Base-by-base conservation (phyloP, 108 stramenopile species). In the Conticribra weissflogii region DNA sequence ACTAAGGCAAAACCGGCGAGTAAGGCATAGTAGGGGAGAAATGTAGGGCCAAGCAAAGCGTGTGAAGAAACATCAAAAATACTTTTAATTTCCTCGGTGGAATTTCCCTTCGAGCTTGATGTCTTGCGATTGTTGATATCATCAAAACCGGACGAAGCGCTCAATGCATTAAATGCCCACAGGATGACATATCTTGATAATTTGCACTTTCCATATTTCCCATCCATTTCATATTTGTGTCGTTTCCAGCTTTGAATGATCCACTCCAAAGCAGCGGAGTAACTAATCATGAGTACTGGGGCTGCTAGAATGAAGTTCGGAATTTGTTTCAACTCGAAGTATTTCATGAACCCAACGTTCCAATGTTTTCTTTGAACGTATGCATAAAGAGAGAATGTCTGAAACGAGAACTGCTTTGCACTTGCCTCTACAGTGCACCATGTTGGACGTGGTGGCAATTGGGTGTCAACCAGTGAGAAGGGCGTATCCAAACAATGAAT, bases 321-420 rank as follows among this genome's bases (percentile, higher is more conserved):
- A 33, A 92, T 78, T 68, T 95, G 91, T 63, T 88, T 89, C 60
- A 74, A 28, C 59, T 89, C 75, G 55, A 79, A 95, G 75, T 95
- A 95, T 17, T 79, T 81, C 33, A 95, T 76, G 4, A 89, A 76
- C 4, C 94, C 94, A 3, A 95, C 91, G 74, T 95, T 92, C 94
- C 94, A 95, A 59, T 95, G 87, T 65, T 86, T 80, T 41, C 72
- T 62, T 77, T 95, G 94, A 16, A 89, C 84, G 71, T 86, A 68
- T 18, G 76, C 70, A 63, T 95, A 95, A 31, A 95, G 60, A 24
- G 91, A 90, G 76, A 92, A 95, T 15, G 54, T 52, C 31, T 44
- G 22, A 58, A 18, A 33, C 1, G 57, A 23, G 36, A 54, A 54
- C 23, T n/a, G n/a, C n/a, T n/a, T n/a, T n/a, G n/a, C n/a, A n/a